Base-by-base conservation (phyloP, 2,329 filamentous ascomycete species). In the Pleurostoma richardsiae region DNA sequence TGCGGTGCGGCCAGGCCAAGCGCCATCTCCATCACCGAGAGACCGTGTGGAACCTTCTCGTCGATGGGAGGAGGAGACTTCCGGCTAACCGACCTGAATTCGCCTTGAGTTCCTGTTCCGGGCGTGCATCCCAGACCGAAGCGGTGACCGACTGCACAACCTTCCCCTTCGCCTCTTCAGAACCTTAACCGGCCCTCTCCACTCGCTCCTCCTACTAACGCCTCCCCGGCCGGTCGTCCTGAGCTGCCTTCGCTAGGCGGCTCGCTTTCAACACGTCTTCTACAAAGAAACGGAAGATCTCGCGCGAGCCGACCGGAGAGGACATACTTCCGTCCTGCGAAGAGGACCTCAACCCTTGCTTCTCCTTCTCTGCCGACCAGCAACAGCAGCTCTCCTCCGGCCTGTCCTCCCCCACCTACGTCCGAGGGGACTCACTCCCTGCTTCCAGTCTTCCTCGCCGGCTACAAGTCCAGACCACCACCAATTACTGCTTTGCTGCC, bases 261-360 rank as follows among this genome's bases (percentile, higher is more conserved):
- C 82, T 85, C 82, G 70, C 75, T 66, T 73, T 78, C 82, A 85
- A 77, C 68, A 85, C 82, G 82, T 84, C 81, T 81, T 84, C 80
- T 73, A 75, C 71, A 77, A 85, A 85, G 80, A 85, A 85, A 81
- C 77, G 81, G 75, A 85, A 80, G 77, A 77, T 85, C 60, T 72
- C 71, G 61, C 75, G 72, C 57, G 70, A 67, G 61, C 64, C 67
- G 53, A 63, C 66, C n/a, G 33, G 8, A 56, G 63, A 65, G 61
- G 70, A 76, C 62, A 60, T 73, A 53, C 62, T 79, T 48, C 72
- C 69, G 58, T 81, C 78, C 52, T 78, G 73, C 61, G 76, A 80
- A 62, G 64, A 66, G 44, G 65, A 72, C 65, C 69, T 71, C 65
- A 67, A 76, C 56, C 68, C 67, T 42, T 65, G 67, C 58, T 70